Conservation (phyloP, 1,139 yeast genomes). For the Scheffersomyces lignicola region DNA sequence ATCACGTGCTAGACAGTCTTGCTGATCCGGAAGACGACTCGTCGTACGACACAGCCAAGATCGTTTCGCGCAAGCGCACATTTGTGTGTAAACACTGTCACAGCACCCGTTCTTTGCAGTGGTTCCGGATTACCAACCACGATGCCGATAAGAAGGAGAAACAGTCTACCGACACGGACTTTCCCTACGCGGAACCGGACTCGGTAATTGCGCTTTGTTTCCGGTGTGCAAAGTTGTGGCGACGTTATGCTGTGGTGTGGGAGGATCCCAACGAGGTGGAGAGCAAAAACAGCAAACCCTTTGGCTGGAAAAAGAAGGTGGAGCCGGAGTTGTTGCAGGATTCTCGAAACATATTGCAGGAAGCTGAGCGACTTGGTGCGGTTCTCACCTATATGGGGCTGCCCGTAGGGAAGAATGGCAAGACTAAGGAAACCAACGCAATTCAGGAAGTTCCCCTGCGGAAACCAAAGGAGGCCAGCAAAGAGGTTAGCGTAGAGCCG, state of each 20-base stretch:
- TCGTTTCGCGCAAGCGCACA: constrained; percentile 29
- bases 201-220: constrained; percentile 63
- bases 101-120: constrained; percentile 52
- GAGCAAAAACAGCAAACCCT: constrained; percentile 39
- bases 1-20: constrained; percentile 28
- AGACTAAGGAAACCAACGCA: constrained; percentile 1
- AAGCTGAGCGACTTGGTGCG: constrained; percentile 27
- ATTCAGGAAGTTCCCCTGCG: background rate
- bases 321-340: constrained; percentile 77
- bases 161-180: background rate
- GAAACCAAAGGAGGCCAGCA: background rate
- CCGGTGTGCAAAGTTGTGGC: constrained; percentile 89
- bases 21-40: constrained; percentile 75
- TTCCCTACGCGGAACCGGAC: constrained; percentile 21
- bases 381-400: constrained; percentile 13
- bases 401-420: background rate
- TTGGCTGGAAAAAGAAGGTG: constrained; percentile 58
- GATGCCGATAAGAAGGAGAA: constrained; percentile 31
- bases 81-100: constrained; percentile 69
- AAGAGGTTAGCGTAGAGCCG: constrained; percentile 2
- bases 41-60: constrained; percentile 57
- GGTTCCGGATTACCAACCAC: constrained; percentile 75
- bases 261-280: constrained; percentile 72
- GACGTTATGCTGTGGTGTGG: constrained; percentile 90
- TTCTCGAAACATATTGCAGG: constrained; percentile 55